A percentile compares a stretch with the other conserved stretches of the same genome.
Evolutionary conservation across 306 rosid genomes (phyloP).

Genomic region (Parietaria judaica): DNA sequence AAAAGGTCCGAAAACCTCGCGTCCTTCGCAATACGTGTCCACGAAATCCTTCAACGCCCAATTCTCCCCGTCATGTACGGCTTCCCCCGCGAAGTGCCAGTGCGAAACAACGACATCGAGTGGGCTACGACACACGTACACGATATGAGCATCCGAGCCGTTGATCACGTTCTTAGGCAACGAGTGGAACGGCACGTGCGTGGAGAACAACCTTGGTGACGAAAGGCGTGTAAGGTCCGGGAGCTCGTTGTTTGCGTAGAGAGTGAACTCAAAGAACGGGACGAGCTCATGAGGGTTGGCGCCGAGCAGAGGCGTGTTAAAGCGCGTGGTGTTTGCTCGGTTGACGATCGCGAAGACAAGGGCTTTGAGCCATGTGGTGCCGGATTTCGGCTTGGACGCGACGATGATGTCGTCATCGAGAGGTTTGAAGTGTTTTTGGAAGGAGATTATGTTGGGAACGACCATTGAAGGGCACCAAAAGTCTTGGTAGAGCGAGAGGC

Average conservation of each 20-base stretch:
- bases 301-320: slow-evolving; percentile 4
- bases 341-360: slow-evolving; percentile 8
- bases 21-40: slow-evolving; percentile 22
- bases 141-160: slow-evolving; percentile 5
- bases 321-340: not conserved
- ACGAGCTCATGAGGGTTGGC: slow-evolving; percentile 14
- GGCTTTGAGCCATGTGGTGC: slow-evolving; percentile 28
- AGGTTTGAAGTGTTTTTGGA: slow-evolving; percentile 15
- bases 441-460: slow-evolving; percentile 4
- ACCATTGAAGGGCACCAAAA: slow-evolving; percentile 1
- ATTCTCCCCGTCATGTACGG: not conserved
- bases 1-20: not conserved
- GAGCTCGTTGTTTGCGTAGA: not conserved
- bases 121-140: slow-evolving; percentile 41
- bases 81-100: slow-evolving; percentile 15
- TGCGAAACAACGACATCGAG: slow-evolving; percentile 34
- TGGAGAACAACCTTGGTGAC: slow-evolving; percentile 18
- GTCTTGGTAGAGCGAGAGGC: slow-evolving; percentile 13
- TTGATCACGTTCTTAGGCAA: slow-evolving; percentile 3
- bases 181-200: slow-evolving; percentile 11
- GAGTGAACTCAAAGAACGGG: slow-evolving; percentile 1
- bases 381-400: slow-evolving; percentile 11
- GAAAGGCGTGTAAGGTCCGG: not conserved
- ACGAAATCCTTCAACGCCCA: not conserved
- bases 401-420: slow-evolving; percentile 5